A percentile compares a stretch with the other conserved stretches of the same genome.
Conservation (phyloP, 2,329 filamentous ascomycete genomes). For the Cryphonectria parasitica region DNA sequence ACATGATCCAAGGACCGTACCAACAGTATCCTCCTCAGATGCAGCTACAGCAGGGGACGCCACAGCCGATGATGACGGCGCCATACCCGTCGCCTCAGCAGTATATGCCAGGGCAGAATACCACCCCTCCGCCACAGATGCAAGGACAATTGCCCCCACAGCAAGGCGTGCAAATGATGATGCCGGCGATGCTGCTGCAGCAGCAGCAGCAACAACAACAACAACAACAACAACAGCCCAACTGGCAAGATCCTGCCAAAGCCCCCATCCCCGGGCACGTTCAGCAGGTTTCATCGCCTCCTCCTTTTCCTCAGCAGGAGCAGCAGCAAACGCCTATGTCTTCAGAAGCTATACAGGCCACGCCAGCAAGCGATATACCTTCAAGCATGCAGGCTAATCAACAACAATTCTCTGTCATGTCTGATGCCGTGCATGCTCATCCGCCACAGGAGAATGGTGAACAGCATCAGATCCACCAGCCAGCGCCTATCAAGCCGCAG, state of each 20-base stretch:
- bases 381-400: neutral
- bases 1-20: slow-evolving; percentile 20
- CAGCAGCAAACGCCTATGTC: slow-evolving; percentile 12
- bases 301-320: slow-evolving; percentile 6
- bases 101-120: slow-evolving; percentile 20
- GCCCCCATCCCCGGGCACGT: neutral
- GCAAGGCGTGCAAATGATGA: slow-evolving; percentile 10
- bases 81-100: slow-evolving; percentile 26
- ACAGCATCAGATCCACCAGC: slow-evolving; percentile 19
- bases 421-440: slow-evolving; percentile 8
- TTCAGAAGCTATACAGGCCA: slow-evolving; percentile 7
- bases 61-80: slow-evolving; percentile 22
- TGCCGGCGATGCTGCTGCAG: slow-evolving; percentile 8
- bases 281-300: neutral
- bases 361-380: neutral
- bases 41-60: slow-evolving; percentile 18
- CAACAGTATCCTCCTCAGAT: slow-evolving; percentile 27
- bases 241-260: slow-evolving; percentile 1
- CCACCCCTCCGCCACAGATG: slow-evolving; percentile 10
- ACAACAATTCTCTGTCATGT: slow-evolving; percentile 18
- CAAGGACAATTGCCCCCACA: slow-evolving; percentile 21
- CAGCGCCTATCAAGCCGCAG: slow-evolving; percentile 14
- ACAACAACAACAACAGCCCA: neutral
- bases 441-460: slow-evolving; percentile 12
- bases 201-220: slow-evolving; percentile 12